Percentiles rank a stretch among this genome's conserved stretches.
These are phyloP conservation scores for Phalaenopsis aphrodite DNA, from an alignment of 106 monocot species.

Conservation along the genomic window DNA sequence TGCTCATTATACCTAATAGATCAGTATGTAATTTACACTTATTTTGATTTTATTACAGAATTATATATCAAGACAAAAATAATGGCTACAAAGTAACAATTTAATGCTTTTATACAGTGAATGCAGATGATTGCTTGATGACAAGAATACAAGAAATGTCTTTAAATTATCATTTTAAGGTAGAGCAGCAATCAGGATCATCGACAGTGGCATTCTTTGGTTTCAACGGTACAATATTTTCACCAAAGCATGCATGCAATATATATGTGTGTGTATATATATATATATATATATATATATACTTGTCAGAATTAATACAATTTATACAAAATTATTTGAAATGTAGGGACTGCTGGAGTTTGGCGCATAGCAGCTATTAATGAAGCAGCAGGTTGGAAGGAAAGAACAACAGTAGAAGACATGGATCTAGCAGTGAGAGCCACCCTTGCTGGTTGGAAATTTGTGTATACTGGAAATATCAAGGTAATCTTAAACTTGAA, in stretches of 20 bases:
- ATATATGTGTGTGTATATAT: background rate
- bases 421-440: constrained; percentile 10
- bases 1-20: no score
- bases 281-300: background rate
- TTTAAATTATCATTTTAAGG: constrained; percentile 83
- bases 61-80: background rate
- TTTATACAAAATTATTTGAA: background rate
- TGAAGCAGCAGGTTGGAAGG: constrained; percentile 9
- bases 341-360: constrained; percentile 11
- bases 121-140: constrained; percentile 75
- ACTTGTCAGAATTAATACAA: no score
- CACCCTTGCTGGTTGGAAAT: constrained; percentile 5
- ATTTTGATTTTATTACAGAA: no score
- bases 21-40: no score
- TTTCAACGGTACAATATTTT: constrained; percentile 47
- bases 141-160: constrained; percentile 87
- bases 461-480: constrained; percentile 4
- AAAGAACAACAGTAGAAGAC: constrained; percentile 12
- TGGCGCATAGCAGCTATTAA: constrained; percentile 7
- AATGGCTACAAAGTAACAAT: background rate
- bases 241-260: no score
- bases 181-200: constrained; percentile 76
- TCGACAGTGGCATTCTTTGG: constrained; percentile 55
- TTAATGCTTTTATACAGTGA: constrained; percentile 24
- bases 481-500: background rate